Evolutionary conservation across 108 stramenopile species (phyloP).

Genomic region (Cyclostephanos invisitatus): DNA sequence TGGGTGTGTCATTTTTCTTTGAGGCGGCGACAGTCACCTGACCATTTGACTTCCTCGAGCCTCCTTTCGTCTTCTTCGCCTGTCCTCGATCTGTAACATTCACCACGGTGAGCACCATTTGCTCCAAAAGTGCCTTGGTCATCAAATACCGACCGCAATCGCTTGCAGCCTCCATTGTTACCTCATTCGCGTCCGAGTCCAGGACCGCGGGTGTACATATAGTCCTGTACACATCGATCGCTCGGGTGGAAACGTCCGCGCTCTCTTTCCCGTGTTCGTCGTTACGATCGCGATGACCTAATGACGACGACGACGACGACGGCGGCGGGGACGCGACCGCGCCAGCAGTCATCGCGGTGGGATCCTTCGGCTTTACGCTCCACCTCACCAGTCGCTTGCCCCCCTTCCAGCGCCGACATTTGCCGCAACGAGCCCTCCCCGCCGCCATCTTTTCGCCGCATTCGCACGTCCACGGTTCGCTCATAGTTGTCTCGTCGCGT

Average conservation of each 20-base stretch:
- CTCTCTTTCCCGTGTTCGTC: neutral
- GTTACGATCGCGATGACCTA: neutral
- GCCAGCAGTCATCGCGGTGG: neutral
- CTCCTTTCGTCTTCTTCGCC: neutral
- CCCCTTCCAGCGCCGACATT: conserved; percentile 32
- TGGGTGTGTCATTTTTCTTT: neutral
- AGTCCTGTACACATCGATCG: conserved; percentile 9
- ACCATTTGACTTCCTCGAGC: neutral
- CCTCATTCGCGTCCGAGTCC: neutral
- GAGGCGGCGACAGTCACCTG: conserved; percentile 7
- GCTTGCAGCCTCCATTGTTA: neutral
- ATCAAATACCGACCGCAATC: neutral
- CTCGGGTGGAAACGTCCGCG: neutral
- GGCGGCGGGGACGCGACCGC: neutral
- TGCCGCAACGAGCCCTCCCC: conserved; percentile 28
- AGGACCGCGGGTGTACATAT: neutral
- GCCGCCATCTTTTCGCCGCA: conserved; percentile 18
- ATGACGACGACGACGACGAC: neutral
- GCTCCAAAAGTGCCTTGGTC: conserved; percentile 4
- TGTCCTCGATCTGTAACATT: neutral
- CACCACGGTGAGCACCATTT: conserved; percentile 7
- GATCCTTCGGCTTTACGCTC: conserved; percentile 14
- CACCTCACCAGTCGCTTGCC: conserved; percentile 27
- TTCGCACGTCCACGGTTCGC: conserved; percentile 23
- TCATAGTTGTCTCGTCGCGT: neutral